Percentiles rank a stretch among this genome's conserved stretches.
These are phyloP conservation scores for Hypoxylon sp. DNA, from an alignment of 2,329 filamentous ascomycete genomes.

Conservation along the genomic window DNA sequence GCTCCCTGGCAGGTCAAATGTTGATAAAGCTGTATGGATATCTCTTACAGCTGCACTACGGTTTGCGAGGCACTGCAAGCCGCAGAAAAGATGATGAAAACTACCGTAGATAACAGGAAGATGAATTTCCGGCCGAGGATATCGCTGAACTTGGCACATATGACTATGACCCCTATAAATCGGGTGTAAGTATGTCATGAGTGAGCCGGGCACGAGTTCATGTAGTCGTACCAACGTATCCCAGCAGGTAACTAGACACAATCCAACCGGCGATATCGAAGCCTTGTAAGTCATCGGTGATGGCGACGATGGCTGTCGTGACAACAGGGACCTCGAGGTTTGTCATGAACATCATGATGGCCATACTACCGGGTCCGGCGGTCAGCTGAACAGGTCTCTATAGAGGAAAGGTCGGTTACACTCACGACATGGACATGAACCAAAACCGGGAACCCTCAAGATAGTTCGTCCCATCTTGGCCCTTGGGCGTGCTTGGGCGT, in stretches of 20 bases:
- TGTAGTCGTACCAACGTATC: constrained; percentile 30
- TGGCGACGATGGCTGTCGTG: constrained; percentile 38
- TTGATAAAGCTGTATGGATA: neutral
- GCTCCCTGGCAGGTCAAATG: neutral
- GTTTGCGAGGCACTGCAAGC: constrained; percentile 3
- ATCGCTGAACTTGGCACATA: constrained; percentile 8
- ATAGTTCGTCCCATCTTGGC: constrained; percentile 3
- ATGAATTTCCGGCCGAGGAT: constrained; percentile 9
- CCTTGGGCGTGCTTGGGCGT: neutral
- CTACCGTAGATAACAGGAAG: neutral
- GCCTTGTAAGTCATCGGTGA: constrained; percentile 31
- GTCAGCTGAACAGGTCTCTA: neutral
- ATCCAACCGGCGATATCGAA: constrained; percentile 39
- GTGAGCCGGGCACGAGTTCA: no score
- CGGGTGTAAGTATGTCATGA: neutral
- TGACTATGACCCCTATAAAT: constrained; percentile 27
- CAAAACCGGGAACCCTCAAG: constrained; percentile 5
- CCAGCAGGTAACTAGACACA: constrained; percentile 40
- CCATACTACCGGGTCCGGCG: constrained; percentile 19
- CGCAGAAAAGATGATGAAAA: constrained; percentile 7
- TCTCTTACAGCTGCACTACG: neutral
- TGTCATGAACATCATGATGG: constrained; percentile 41
- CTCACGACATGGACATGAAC: constrained; percentile 4
- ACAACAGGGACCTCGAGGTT: constrained; percentile 42
- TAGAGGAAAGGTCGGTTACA: constrained; percentile 9